Percentiles rank a stretch among this genome's conserved stretches.
Conservation (phyloP, 2,329 filamentous ascomycete species). For the Ophiosphaerella korrae region DNA sequence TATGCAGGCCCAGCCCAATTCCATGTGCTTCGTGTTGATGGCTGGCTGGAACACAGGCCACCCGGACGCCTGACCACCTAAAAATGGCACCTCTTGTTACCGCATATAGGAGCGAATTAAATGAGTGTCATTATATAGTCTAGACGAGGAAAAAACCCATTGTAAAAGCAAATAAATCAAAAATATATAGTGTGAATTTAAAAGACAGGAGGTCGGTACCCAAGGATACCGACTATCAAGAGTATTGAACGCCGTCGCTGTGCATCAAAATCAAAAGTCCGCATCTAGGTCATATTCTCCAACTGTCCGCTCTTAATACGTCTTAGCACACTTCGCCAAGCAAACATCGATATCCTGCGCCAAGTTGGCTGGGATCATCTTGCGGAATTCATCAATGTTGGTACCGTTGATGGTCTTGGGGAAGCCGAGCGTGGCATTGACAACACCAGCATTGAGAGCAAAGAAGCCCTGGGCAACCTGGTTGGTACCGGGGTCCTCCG, state of each 20-base stretch:
- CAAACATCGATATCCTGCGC: slow-evolving; percentile 61
- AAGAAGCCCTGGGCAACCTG: slow-evolving; percentile 54
- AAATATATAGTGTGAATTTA: slow-evolving; percentile 13
- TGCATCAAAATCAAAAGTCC: slow-evolving; percentile 11
- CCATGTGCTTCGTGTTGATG: slow-evolving; percentile 3
- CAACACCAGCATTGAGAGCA: slow-evolving; percentile 42
- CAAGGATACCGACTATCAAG: slow-evolving; percentile 8
- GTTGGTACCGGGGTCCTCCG: slow-evolving; percentile 51
- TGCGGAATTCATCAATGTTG: slow-evolving; percentile 45
- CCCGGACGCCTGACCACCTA: no score
- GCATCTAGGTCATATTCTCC: background rate
- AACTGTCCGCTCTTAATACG: background rate
- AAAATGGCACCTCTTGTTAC: no score
- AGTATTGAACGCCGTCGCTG: slow-evolving; percentile 22
- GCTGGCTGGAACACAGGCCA: background rate
- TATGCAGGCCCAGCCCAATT: slow-evolving; percentile 3
- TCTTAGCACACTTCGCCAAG: slow-evolving; percentile 53
- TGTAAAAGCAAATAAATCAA: background rate
- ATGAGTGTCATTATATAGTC: slow-evolving; percentile 1
- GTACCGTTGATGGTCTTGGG: slow-evolving; percentile 39
- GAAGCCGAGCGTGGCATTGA: slow-evolving; percentile 47
- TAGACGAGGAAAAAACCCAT: background rate
- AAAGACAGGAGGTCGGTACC: slow-evolving; percentile 12
- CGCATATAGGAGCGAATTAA: background rate
- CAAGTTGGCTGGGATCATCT: slow-evolving; percentile 53